phyloP scores from a whole-genome alignment of 1,139 yeast genomes.

The Dujonia santamariae region DNA sequence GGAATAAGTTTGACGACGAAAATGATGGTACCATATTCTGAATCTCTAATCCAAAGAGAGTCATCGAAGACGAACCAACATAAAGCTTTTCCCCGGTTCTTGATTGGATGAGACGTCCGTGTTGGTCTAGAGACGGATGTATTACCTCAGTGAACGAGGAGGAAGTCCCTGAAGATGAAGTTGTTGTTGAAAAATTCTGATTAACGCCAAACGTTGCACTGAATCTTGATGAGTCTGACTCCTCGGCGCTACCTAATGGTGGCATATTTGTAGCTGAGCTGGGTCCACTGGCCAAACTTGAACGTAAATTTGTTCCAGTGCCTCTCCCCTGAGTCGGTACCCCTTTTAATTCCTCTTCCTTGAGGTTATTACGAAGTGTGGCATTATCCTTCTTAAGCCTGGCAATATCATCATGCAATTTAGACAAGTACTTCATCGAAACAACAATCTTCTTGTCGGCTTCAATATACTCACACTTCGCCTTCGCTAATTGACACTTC shows the following conservation, averaged over 20 bases:
- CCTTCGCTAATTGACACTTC: conserved; percentile 57
- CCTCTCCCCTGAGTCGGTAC: background rate
- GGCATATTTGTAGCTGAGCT: background rate
- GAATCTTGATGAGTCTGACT: conserved; percentile 4
- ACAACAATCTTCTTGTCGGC: conserved; percentile 78
- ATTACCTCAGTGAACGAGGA: conserved; percentile 42
- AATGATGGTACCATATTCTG: conserved; percentile 53
- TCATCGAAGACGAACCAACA: conserved; percentile 81
- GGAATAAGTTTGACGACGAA: conserved; percentile 17
- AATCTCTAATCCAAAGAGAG: conserved; percentile 72
- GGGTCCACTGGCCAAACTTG: background rate
- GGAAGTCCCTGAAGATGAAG: background rate
- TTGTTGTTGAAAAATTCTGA: background rate
- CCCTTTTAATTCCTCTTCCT: conserved; percentile 26
- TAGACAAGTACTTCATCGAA: conserved; percentile 68
- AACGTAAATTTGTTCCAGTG: background rate
- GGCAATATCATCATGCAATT: conserved; percentile 66
- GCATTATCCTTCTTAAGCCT: conserved; percentile 53
- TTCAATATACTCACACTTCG: conserved; percentile 72
- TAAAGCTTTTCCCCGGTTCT: conserved; percentile 72
- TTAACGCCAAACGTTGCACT: conserved; percentile 5
- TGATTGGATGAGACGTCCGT: conserved; percentile 68
- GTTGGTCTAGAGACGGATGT: conserved; percentile 65
- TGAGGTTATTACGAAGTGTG: conserved; percentile 44
- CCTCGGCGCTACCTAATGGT: background rate